Conservation (phyloP, 2,329 filamentous ascomycete species). For the Cladosporium cucumerinum region DNA sequence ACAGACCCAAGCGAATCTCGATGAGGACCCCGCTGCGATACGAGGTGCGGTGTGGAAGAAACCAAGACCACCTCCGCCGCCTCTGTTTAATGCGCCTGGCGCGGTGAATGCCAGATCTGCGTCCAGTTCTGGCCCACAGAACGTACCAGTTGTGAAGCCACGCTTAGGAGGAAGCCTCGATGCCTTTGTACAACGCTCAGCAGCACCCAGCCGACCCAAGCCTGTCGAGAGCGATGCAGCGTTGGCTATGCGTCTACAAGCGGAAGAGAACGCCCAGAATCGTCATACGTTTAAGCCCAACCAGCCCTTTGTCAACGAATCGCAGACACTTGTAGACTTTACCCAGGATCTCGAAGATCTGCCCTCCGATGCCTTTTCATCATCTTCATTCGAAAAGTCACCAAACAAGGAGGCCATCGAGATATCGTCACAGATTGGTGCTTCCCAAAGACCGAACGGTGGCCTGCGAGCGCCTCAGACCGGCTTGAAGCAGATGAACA, state of each 20-base stretch:
- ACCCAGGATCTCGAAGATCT: conserved; percentile 50
- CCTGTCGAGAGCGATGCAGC: conserved; percentile 26
- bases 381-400: conserved; percentile 45
- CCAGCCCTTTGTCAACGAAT: neutral
- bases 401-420: neutral
- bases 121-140: neutral
- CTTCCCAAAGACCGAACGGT: conserved; percentile 25
- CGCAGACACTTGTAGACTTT: neutral
- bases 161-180: conserved; percentile 9
- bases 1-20: conserved; percentile 40
- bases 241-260: conserved; percentile 30
- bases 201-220: neutral
- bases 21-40: conserved; percentile 43
- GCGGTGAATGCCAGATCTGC: neutral
- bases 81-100: conserved; percentile 19
- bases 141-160: neutral
- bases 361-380: conserved; percentile 65
- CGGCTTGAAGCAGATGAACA: conserved; percentile 47
- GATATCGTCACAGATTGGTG: conserved; percentile 17
- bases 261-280: conserved; percentile 27
- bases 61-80: conserved; percentile 27
- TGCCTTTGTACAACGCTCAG: conserved; percentile 2
- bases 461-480: conserved; percentile 38
- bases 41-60: conserved; percentile 50
- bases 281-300: neutral